phyloP scores from a whole-genome alignment of 179 eudicot species.

The Drosera spatulata region DNA sequence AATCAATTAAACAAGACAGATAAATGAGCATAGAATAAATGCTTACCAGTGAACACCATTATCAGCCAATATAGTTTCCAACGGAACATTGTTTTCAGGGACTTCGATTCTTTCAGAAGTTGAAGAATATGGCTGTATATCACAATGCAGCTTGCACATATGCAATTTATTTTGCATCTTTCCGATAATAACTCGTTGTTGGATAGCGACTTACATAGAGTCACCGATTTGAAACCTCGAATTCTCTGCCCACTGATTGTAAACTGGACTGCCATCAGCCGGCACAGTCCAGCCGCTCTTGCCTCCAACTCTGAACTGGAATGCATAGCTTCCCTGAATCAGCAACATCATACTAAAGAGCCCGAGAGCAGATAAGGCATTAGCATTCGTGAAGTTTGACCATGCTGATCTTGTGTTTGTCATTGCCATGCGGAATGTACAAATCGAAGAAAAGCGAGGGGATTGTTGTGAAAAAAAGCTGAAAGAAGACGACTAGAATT shows the following conservation, averaged over 20 bases:
- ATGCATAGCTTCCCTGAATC: slow-evolving; percentile 33
- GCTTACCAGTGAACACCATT: not conserved
- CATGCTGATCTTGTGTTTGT: not conserved
- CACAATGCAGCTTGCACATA: not conserved
- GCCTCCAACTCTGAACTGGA: slow-evolving; percentile 72
- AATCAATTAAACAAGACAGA: not conserved
- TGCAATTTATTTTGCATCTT: not conserved
- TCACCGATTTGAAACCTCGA: slow-evolving; percentile 71
- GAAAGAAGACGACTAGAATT: slow-evolving; percentile 8
- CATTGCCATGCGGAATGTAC: not conserved
- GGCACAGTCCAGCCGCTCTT: slow-evolving; percentile 62
- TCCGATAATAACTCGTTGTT: not conserved
- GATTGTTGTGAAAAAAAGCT: not conserved
- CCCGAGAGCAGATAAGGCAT: slow-evolving; percentile 21
- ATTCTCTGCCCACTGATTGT: slow-evolving; percentile 78
- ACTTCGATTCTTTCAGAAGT: not conserved
- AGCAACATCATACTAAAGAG: slow-evolving; percentile 28
- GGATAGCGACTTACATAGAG: slow-evolving; percentile 50
- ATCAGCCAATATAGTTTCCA: not conserved
- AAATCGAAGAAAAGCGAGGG: not conserved
- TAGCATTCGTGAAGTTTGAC: slow-evolving; percentile 10
- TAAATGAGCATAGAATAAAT: not conserved
- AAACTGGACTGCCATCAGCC: slow-evolving; percentile 24
- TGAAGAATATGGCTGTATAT: too few relatives aligned
- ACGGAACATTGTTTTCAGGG: not conserved